Percentiles rank a stretch among this genome's conserved stretches.
Evolutionary conservation across 768 basidiomycete genomes (phyloP).

Genomic region (Coprinellus micaceus): DNA sequence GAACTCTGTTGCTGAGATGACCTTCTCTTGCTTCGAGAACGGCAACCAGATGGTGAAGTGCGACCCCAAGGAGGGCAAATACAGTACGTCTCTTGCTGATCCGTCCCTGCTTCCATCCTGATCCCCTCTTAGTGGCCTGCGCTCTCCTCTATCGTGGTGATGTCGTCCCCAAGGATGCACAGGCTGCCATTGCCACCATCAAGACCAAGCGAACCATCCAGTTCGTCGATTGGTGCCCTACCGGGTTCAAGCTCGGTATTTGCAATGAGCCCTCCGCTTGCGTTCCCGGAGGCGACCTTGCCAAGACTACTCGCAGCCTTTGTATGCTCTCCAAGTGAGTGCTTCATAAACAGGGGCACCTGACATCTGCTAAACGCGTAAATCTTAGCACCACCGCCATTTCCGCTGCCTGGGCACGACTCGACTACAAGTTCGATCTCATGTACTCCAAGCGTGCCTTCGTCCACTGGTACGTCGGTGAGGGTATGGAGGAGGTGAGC

Average conservation of each 20-base stretch:
- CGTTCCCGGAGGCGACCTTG: constrained; percentile 93
- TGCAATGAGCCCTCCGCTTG: constrained; percentile 37
- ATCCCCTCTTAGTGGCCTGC: constrained; percentile 66
- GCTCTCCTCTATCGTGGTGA: constrained; percentile 91
- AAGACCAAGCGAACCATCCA: constrained; percentile 98
- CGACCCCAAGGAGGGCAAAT: constrained; percentile 96
- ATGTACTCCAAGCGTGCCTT: constrained; percentile 96
- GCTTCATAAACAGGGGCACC: constrained; percentile 69
- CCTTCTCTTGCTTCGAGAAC: constrained; percentile 93
- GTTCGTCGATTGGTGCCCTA: constrained; percentile 97
- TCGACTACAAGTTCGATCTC: constrained; percentile 96
- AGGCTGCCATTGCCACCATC: constrained; percentile 87
- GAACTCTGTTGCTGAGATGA: constrained; percentile 97
- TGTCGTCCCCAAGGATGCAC: constrained; percentile 93
- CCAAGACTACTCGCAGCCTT: constrained; percentile 88
- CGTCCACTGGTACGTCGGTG: constrained; percentile 94
- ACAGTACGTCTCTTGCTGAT: constrained; percentile 56
- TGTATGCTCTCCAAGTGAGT: constrained; percentile 87
- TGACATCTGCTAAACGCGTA: constrained; percentile 21
- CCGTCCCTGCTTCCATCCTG: background rate
- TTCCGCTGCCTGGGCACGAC: constrained; percentile 90
- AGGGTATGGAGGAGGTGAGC: constrained; percentile 89
- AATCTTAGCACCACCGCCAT: constrained; percentile 72
- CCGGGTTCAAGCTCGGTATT: constrained; percentile 74
- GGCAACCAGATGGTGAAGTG: constrained; percentile 96